phyloP scores from a whole-genome alignment of 352 stramenopile genomes.

The Pythium utonaiense region DNA sequence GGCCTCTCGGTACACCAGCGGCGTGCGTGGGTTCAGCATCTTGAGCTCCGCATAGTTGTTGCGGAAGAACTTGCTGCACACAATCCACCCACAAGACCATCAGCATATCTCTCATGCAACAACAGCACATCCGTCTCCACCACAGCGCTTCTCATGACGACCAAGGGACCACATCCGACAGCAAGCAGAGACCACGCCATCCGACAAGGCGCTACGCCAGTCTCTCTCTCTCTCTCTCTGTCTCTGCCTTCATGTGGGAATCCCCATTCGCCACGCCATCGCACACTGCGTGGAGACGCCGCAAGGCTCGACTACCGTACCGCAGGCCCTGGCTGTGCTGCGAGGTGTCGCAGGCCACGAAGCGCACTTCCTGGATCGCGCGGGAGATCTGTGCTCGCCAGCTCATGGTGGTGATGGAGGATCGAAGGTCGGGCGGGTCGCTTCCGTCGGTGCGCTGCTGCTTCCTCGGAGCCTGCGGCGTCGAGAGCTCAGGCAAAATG shows the following conservation, averaged over 20 bases:
- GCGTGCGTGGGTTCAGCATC: conserved; percentile 83
- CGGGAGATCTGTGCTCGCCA: conserved; percentile 88
- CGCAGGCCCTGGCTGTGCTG: conserved; percentile 79
- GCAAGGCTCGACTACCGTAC: conserved; percentile 25
- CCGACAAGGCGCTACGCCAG: no score
- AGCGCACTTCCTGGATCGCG: conserved; percentile 79
- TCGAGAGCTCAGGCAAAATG: not conserved
- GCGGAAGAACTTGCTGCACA: conserved; percentile 72
- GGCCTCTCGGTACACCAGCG: conserved; percentile 84
- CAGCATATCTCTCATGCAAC: not conserved
- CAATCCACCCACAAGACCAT: not conserved
- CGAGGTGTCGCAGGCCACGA: conserved; percentile 81
- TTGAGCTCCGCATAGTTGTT: conserved; percentile 88
- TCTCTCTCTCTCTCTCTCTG: no score
- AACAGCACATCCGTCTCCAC: not conserved
- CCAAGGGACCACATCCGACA: not conserved
- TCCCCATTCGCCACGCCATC: not conserved
- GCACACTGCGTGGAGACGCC: not conserved
- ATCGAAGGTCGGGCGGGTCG: not conserved
- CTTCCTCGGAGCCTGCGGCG: not conserved
- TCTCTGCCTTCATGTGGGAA: no score
- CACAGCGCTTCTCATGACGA: not conserved
- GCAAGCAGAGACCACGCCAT: not conserved
- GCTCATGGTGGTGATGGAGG: conserved; percentile 51
- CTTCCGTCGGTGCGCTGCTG: not conserved